These are phyloP conservation scores for Physcia stellaris DNA, from an alignment of 495 filamentous ascomycete species.

Conservation along the genomic window DNA sequence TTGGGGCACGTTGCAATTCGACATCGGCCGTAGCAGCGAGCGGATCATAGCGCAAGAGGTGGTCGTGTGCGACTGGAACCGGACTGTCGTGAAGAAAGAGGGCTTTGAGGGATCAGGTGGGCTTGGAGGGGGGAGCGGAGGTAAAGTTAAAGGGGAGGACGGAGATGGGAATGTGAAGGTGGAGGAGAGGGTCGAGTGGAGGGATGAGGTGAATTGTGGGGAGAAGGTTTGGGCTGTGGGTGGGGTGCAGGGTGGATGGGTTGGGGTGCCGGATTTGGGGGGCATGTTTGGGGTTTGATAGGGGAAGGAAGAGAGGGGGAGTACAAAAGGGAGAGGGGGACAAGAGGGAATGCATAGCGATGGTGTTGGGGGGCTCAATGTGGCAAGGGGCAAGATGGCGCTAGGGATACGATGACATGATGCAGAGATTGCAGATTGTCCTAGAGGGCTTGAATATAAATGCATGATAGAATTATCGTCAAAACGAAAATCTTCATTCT, in stretches of 20 bases:
- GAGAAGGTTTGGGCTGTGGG: constrained; percentile 36
- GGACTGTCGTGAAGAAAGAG: constrained; percentile 33
- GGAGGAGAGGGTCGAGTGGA: constrained; percentile 10
- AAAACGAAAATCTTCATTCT: too few relatives aligned
- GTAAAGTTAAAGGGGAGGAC: constrained; percentile 8
- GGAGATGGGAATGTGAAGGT: constrained; percentile 7
- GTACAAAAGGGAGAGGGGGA: too few relatives aligned
- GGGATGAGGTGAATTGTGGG: constrained; percentile 3
- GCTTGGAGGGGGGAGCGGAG: constrained; percentile 30
- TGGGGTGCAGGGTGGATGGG: constrained; percentile 35
- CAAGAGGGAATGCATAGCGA: too few relatives aligned
- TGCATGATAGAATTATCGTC: too few relatives aligned
- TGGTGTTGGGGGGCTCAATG: too few relatives aligned
- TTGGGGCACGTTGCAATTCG: constrained; percentile 24
- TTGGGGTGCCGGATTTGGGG: constrained; percentile 36
- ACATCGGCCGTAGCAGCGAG: constrained; percentile 30
- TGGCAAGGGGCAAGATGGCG: too few relatives aligned
- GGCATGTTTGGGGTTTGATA: constrained; percentile 24
- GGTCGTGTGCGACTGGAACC: constrained; percentile 17
- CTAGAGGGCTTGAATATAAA: too few relatives aligned
- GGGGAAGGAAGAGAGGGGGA: too few relatives aligned
- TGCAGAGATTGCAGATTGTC: too few relatives aligned
- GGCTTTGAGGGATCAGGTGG: constrained; percentile 33
- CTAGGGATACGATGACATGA: too few relatives aligned
- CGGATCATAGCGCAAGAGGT: constrained; percentile 21